Conservation (phyloP, 176 grass and related monocot species). For the Bolboschoenus planiculmis region DNA sequence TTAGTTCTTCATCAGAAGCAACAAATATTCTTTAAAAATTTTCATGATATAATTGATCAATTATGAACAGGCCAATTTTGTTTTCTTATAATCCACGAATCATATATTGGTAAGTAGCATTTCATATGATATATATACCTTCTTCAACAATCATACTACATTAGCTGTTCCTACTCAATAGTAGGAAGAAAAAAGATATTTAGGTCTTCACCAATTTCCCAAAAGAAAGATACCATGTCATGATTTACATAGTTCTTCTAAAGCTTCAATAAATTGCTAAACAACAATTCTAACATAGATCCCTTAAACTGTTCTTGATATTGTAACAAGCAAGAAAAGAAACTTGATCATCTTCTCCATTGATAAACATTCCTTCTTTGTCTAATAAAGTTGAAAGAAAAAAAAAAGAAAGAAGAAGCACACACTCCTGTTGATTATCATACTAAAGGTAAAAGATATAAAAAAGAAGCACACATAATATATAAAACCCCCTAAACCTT, state of each 20-base stretch:
- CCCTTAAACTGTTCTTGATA: slow-evolving; percentile 19
- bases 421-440: slow-evolving; percentile 21
- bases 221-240: neutral
- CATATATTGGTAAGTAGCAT: neutral
- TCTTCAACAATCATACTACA: neutral
- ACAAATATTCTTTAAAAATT: neutral
- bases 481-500: slow-evolving; percentile 22
- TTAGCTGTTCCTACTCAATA: neutral
- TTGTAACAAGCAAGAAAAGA: slow-evolving; percentile 19
- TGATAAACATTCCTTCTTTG: slow-evolving; percentile 21
- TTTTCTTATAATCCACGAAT: neutral
- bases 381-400: slow-evolving; percentile 5
- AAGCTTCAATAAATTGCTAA: neutral
- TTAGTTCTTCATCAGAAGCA: neutral
- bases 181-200: neutral
- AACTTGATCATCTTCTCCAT: slow-evolving; percentile 16
- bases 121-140: neutral
- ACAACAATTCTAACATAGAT: slow-evolving; percentile 10
- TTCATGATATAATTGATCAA: neutral
- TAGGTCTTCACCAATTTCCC: neutral
- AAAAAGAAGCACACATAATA: slow-evolving; percentile 13
- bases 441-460: slow-evolving; percentile 22
- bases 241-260: neutral
- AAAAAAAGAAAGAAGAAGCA: neutral
- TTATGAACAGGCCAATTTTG: neutral